Conservation (phyloP, 129 eudicot species). For the Flaveria trinervia region DNA sequence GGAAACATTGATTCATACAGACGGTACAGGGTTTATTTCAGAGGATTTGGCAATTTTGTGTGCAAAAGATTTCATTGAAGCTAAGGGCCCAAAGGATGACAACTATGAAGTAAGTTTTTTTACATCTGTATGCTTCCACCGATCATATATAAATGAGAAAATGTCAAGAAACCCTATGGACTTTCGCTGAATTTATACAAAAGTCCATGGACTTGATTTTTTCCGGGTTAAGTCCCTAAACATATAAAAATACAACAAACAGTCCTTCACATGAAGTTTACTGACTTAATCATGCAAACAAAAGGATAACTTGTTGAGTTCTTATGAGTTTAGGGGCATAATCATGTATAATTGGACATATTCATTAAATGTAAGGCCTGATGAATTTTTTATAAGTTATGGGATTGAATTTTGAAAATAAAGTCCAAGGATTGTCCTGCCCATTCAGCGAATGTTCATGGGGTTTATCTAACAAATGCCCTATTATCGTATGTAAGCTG, state of each 20-base stretch:
- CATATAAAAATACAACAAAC: neutral
- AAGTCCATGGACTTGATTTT: neutral
- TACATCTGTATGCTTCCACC: neutral
- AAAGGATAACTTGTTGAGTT: neutral
- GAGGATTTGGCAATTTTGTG: conserved; percentile 72
- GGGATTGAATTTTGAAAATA: neutral
- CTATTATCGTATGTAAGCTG: neutral
- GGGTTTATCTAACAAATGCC: neutral
- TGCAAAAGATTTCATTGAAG: conserved; percentile 50
- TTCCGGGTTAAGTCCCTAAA: neutral
- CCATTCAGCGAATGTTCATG: neutral
- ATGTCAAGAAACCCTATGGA: neutral
- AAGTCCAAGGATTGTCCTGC: neutral
- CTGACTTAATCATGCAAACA: neutral
- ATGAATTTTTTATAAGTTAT: neutral
- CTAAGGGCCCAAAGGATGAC: conserved; percentile 35
- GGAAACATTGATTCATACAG: conserved; percentile 71
- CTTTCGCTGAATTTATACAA: neutral
- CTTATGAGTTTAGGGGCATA: neutral
- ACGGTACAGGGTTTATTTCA: conserved; percentile 87
- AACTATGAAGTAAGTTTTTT: conserved; percentile 43
- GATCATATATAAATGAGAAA: neutral
- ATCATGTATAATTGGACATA: neutral
- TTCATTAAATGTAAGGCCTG: neutral
- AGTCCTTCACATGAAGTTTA: neutral